Percentiles rank a stretch among this genome's conserved stretches.
These are phyloP conservation scores for Stentor roeselii DNA, from an alignment of 73 alveolate species.

Conservation along the genomic window DNA sequence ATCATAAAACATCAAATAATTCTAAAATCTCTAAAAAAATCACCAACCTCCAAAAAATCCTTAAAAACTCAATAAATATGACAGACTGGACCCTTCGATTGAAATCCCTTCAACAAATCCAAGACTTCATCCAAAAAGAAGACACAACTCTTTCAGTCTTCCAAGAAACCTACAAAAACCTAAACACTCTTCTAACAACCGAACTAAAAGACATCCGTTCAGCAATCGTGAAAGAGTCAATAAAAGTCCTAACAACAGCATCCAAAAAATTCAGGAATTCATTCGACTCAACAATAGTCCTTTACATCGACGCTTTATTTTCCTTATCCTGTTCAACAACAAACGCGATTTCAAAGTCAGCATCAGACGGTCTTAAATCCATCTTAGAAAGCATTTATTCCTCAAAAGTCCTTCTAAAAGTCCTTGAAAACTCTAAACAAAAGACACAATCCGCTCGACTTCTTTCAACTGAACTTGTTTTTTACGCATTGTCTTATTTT, in stretches of 20 bases:
- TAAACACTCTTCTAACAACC: neutral
- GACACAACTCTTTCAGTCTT: neutral
- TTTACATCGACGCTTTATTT: neutral
- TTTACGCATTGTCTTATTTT: neutral
- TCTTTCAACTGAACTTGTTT: neutral
- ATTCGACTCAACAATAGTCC: neutral
- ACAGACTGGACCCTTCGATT: slow-evolving; percentile 14
- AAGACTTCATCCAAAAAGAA: neutral
- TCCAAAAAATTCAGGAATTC: neutral
- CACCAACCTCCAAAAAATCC: too few relatives aligned
- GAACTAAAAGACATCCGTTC: slow-evolving; percentile 19
- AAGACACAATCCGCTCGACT: neutral
- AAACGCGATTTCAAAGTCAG: slow-evolving; percentile 17
- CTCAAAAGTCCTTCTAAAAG: neutral
- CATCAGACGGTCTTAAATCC: neutral
- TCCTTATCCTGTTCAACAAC: neutral
- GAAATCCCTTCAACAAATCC: slow-evolving; percentile 8
- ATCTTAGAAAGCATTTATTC: slow-evolving; percentile 14
- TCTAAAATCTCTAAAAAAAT: too few relatives aligned
- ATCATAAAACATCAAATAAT: too few relatives aligned
- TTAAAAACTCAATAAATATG: too few relatives aligned
- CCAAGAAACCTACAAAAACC: neutral
- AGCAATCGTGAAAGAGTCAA: slow-evolving; percentile 26
- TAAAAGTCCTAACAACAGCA: slow-evolving; percentile 20
- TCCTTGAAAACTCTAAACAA: neutral